Base-by-base conservation (phyloP, 2,329 filamentous ascomycete genomes). In the Beauveria pseudobassiana region DNA sequence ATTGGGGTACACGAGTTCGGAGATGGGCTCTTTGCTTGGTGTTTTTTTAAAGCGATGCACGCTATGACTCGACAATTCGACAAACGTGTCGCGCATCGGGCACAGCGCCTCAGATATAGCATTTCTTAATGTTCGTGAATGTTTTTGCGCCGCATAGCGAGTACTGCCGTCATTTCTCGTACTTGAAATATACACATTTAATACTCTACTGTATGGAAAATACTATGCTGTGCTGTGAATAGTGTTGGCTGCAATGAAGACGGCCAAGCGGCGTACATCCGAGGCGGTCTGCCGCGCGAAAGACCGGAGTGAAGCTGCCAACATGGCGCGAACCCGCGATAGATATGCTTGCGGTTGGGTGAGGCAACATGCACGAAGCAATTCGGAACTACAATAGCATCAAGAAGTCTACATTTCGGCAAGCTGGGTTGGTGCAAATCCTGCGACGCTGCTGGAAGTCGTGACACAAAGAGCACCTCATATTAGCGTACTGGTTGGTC, bases 101-200 rank as follows among this genome's bases (percentile, higher is more conserved):
- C 18, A 22, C 38, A 34, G 38, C 38, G 46, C n/a, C 16, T 51
- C 18, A 42, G 24, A 40, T 42, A 24, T 48, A 20, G 4, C 20
- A 24, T 40, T 34, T 28, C 8, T 42, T 42, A 38, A n/a, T 50
- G 16, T 58, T 58, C 50, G 28, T 40, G 6, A 7, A 30, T 18
- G 5, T 46, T 49, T 59, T 26, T 14, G 49, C 48, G 22, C 49
- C 26, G 49, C 58, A 60, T 54, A 60, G 58, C 58, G 58, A 60
- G 46, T 34, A 48, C n/a, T 59, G 30, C 43, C 14, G 50, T 38
- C 28, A 46, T 6, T 56, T 50, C n/a, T 46, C 48, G n/a, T 54
- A 54, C n/a, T 34, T 43, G 16, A 7, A 54, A 56, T 58, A 50
- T 9, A 49, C 22, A 18, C 18, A 20, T 42, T 50, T 49, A 49